Percentiles rank a stretch among this genome's conserved stretches.
phyloP scores from a whole-genome alignment of 805 yeast species.

The Priceomyces haplophilus region DNA sequence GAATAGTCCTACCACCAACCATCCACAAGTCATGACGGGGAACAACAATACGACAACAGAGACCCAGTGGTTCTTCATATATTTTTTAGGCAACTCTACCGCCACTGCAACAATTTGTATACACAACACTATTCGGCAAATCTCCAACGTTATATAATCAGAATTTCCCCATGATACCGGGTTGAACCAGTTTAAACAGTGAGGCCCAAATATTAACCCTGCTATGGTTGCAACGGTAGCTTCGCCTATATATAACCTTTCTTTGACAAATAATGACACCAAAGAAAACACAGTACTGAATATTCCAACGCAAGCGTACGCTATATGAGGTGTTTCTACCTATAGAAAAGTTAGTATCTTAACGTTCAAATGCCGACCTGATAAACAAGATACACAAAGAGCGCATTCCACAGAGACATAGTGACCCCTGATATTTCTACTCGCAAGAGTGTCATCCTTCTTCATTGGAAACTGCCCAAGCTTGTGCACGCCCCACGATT shows the following conservation, averaged over 20 bases:
- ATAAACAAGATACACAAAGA: background rate
- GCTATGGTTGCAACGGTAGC: slow-evolving; percentile 84
- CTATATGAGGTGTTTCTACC: slow-evolving; percentile 69
- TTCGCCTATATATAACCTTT: slow-evolving; percentile 82
- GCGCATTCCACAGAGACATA: background rate
- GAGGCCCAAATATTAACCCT: slow-evolving; percentile 88
- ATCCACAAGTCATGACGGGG: slow-evolving; percentile 88
- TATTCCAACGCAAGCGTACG: slow-evolving; percentile 84
- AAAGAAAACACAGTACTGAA: slow-evolving; percentile 79
- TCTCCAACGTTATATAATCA: slow-evolving; percentile 77
- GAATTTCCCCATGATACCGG: slow-evolving; percentile 85
- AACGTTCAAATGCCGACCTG: background rate
- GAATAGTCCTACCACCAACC: slow-evolving; percentile 79
- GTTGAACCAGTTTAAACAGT: slow-evolving; percentile 75
- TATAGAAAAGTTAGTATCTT: slow-evolving; percentile 12
- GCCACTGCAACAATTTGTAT: slow-evolving; percentile 93
- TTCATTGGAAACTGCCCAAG: no score
- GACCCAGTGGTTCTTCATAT: slow-evolving; percentile 80
- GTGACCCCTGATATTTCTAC: no score
- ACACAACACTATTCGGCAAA: slow-evolving; percentile 77
- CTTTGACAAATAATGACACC: slow-evolving; percentile 78
- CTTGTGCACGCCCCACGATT: no score
- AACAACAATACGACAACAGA: slow-evolving; percentile 71
- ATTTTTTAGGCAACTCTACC: slow-evolving; percentile 86
- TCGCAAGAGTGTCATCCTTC: no score